Percentiles rank a stretch among this genome's conserved stretches.
phyloP scores from a whole-genome alignment of 164 flowering plant genomes.

The Euptelea pleiosperma region DNA sequence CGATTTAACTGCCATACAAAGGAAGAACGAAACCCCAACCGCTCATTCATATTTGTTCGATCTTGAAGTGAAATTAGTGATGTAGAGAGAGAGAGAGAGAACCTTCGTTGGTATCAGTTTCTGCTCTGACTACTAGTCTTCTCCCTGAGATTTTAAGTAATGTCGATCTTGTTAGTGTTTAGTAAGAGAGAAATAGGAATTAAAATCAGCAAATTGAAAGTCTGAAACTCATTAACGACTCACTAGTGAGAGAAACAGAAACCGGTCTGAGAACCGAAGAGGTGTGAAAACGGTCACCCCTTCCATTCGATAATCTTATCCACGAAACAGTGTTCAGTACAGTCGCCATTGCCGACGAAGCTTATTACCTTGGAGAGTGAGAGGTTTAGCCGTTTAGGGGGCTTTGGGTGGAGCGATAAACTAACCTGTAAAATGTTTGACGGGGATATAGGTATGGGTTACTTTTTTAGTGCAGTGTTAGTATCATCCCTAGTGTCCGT shows the following conservation, averaged over 20 bases:
- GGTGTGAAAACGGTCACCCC: conserved; percentile 14
- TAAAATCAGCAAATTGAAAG: background rate
- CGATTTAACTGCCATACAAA: conserved; percentile 28
- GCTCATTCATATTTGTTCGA: too few relatives aligned
- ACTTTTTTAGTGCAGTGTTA: too few relatives aligned
- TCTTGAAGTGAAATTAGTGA: too few relatives aligned
- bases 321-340: conserved; percentile 38
- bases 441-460: too few relatives aligned
- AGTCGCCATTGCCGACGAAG: conserved; percentile 39
- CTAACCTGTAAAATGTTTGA: too few relatives aligned
- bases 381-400: too few relatives aligned
- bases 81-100: background rate
- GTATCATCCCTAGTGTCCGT: too few relatives aligned
- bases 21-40: background rate
- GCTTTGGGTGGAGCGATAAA: background rate
- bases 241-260: conserved; percentile 37
- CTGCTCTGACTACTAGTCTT: conserved; percentile 55
- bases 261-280: conserved; percentile 19
- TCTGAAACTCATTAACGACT: conserved; percentile 7
- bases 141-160: conserved; percentile 31
- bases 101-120: conserved; percentile 75
- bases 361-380: conserved; percentile 5
- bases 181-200: background rate
- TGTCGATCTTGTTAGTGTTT: background rate
- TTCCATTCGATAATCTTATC: conserved; percentile 19